Evolutionary conservation across 306 rosid genomes (phyloP), one percentile per base, ranked within the genome.

Genomic region (Neltuma alba): DNA sequence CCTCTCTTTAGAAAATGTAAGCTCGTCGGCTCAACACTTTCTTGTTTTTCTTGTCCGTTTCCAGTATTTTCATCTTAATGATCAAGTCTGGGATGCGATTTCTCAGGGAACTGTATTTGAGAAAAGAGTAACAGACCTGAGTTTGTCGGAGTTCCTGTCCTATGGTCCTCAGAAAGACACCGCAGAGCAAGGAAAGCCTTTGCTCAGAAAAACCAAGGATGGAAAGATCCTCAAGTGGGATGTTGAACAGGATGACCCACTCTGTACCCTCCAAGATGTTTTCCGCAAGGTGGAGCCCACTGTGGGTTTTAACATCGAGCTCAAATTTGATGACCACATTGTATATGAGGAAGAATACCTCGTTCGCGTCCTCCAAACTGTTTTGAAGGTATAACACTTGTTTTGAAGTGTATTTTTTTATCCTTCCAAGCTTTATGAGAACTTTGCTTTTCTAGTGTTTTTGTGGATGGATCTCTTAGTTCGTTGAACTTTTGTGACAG

Each of bases 241-340:
- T 34, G 98, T 94, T 40, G 94, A 92, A 74, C 81, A 78, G 6
- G 98, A 94, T 85, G 92, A 88, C 6, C 30, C 88, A 15, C 82
- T 87, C 0, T 94, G 98, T 77, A 92, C 97, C 13, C 85, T 94
- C 44, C 85, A 89, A 85, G 96, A 92, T 68, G 92, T 83, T 25
- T 92, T 92, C 52, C 66, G 81, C 67, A 84, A 83, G 21, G 89
- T 92, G 18, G 86, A 78, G 38, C 88, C 75, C 33, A 70, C 89
- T 12, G 0, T 86, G 69, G 98, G 98, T 36, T 94, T 92, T 52
- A 92, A 94, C 64, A 83, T 92, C 25, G 98, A 94, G 79, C 47
- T 94, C 83, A 94, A 94, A 70, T 92, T 94, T 61, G 96, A 94
- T 60, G 97, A 92, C 68, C 70, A 85, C 54, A 68, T 89, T 18